These are phyloP conservation scores for Drosera spatulata DNA, from an alignment of 179 eudicot species.

Conservation along the genomic window DNA sequence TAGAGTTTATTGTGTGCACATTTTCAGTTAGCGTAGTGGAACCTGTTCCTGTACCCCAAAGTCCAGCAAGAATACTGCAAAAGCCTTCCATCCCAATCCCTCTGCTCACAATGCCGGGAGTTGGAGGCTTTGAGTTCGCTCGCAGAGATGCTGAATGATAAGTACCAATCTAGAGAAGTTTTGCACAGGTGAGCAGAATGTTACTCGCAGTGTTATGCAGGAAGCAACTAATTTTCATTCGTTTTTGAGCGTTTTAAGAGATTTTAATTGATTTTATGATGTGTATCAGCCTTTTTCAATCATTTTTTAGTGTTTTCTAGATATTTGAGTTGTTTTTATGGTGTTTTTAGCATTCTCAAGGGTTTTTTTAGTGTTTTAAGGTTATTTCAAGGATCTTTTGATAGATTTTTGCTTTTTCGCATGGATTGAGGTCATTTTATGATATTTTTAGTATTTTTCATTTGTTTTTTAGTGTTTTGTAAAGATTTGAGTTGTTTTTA, in stretches of 20 bases:
- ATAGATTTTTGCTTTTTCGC: too few species aligned
- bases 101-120: conserved; percentile 68
- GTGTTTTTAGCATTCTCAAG: too few species aligned
- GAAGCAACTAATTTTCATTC: background rate
- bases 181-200: background rate
- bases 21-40: conserved; percentile 87
- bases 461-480: too few species aligned
- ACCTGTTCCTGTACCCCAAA: conserved; percentile 94
- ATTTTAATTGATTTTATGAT: too few species aligned
- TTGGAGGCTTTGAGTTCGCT: conserved; percentile 69
- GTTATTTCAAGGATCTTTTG: too few species aligned
- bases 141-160: conserved; percentile 66
- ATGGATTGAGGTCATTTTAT: too few species aligned
- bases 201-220: background rate
- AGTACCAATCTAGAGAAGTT: conserved; percentile 53
- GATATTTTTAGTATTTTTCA: too few species aligned
- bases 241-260: background rate
- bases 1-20: conserved; percentile 62
- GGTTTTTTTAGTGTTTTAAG: too few species aligned
- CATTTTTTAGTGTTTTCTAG: too few species aligned
- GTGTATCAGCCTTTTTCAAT: too few species aligned
- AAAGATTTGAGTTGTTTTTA: too few species aligned
- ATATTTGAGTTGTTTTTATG: too few species aligned
- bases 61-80: conserved; percentile 83
- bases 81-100: conserved; percentile 95